Conservation (phyloP, 345 rosid genomes). For the Ceriops decandra region DNA sequence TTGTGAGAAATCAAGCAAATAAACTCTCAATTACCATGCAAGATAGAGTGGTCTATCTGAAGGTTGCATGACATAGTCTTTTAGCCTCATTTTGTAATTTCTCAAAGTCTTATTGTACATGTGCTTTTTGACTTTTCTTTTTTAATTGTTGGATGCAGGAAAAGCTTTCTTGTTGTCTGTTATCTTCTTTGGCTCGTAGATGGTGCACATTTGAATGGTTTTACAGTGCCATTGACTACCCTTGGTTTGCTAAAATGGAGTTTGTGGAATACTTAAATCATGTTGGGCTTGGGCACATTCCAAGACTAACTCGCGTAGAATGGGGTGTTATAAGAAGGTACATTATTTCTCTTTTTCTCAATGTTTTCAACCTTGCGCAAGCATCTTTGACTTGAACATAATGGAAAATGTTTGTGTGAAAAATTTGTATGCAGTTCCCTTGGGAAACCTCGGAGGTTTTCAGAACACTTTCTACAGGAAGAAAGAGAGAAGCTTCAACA, state of each 20-base stretch:
- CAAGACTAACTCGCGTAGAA: constrained; percentile 29
- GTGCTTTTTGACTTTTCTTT: background rate
- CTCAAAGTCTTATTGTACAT: background rate
- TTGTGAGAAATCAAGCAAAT: constrained; percentile 36
- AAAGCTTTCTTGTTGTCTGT: constrained; percentile 22
- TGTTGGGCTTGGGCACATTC: constrained; percentile 33
- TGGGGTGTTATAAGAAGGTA: constrained; percentile 37
- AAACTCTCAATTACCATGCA: constrained; percentile 31
- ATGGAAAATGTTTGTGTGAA: background rate
- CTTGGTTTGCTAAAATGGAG: constrained; percentile 35
- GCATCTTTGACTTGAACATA: background rate
- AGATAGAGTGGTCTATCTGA: constrained; percentile 33
- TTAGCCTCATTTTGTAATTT: background rate
- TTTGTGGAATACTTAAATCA: constrained; percentile 36
- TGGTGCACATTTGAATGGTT: constrained; percentile 38
- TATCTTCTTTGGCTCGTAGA: constrained; percentile 21
- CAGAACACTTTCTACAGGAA: constrained; percentile 25
- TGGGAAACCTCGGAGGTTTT: constrained; percentile 34
- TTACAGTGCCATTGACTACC: constrained; percentile 36
- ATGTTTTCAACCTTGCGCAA: background rate
- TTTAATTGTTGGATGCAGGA: constrained; percentile 8
- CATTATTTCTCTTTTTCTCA: background rate
- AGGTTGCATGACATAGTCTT: constrained; percentile 24
- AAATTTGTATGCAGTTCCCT: constrained; percentile 21
- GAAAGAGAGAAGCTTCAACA: constrained; percentile 30